A percentile compares a stretch with the other conserved stretches of the same genome.
Evolutionary conservation across 331 rosid genomes (phyloP).

Genomic region (Spiraea crenata): DNA sequence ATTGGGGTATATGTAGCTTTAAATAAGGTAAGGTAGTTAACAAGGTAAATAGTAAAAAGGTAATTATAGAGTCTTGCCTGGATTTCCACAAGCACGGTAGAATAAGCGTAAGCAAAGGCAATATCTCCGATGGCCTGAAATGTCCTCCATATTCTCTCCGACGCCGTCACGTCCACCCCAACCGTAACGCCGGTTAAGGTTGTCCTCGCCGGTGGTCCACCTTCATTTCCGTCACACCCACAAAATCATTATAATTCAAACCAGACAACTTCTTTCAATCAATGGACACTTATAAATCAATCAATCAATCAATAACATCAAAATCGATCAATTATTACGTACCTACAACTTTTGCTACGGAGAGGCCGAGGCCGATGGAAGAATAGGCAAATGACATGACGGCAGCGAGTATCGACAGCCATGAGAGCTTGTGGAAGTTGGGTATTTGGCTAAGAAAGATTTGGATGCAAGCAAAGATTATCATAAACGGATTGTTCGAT

Average conservation of each 20-base stretch:
- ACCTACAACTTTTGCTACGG: conserved; percentile 72
- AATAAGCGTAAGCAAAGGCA: conserved; percentile 91
- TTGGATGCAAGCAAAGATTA: conserved; percentile 70
- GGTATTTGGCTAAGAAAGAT: conserved; percentile 79
- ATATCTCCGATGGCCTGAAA: conserved; percentile 95
- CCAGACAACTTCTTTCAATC: neutral
- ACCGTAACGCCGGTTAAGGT: conserved; percentile 72
- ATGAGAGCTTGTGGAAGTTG: conserved; percentile 80
- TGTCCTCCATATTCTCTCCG: conserved; percentile 72
- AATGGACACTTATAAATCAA: too few species aligned
- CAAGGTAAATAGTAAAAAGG: neutral
- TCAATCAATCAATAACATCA: too few species aligned
- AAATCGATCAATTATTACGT: neutral
- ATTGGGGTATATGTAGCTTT: too few species aligned
- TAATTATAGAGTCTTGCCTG: conserved; percentile 48
- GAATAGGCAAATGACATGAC: conserved; percentile 93
- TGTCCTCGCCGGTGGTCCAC: conserved; percentile 49
- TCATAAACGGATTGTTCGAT: conserved; percentile 72
- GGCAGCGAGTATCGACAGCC: conserved; percentile 94
- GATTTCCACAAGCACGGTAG: conserved; percentile 89
- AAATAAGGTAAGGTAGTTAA: too few species aligned
- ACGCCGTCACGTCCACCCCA: conserved; percentile 75
- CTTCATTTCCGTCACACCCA: conserved; percentile 20
- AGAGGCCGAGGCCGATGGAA: conserved; percentile 84
- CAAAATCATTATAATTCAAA: conserved; percentile 1